These are phyloP conservation scores for Pseudogymnoascus sp. DNA, from an alignment of 2,329 filamentous ascomycete genomes.

Conservation along the genomic window DNA sequence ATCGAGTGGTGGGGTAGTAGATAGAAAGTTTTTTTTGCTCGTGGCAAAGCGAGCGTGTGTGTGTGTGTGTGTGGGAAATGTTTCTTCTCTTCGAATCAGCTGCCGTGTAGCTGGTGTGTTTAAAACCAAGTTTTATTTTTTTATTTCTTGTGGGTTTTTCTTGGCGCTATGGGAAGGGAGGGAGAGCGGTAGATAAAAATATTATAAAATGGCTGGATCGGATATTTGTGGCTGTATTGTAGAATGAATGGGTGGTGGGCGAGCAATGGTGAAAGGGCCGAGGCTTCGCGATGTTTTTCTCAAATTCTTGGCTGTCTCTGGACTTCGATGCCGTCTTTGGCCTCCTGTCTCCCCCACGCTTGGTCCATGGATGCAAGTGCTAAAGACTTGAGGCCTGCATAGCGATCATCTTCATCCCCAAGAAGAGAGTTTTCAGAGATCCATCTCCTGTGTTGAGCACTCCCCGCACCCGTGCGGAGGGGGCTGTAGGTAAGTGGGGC, in stretches of 20 bases:
- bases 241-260: background rate
- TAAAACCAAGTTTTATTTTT: background rate
- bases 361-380: background rate
- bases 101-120: slow-evolving; percentile 1
- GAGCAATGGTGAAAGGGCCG: background rate
- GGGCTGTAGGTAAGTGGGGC: background rate
- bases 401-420: background rate
- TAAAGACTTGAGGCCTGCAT: background rate
- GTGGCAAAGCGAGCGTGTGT: background rate
- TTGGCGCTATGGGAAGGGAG: background rate
- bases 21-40: background rate
- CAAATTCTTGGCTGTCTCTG: background rate
- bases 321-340: background rate
- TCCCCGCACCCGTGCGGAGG: background rate
- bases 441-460: background rate
- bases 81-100: background rate
- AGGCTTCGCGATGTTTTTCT: background rate
- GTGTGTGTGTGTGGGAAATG: background rate
- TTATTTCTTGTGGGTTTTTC: background rate
- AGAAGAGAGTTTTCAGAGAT: background rate
- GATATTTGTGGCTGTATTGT: background rate
- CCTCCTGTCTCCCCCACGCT: background rate
- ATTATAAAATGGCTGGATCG: slow-evolving; percentile 7
- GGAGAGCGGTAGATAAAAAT: slow-evolving; percentile 1
- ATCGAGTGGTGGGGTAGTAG: background rate